Conservation (phyloP, 306 rosid genomes). For the Morella rubra region DNA sequence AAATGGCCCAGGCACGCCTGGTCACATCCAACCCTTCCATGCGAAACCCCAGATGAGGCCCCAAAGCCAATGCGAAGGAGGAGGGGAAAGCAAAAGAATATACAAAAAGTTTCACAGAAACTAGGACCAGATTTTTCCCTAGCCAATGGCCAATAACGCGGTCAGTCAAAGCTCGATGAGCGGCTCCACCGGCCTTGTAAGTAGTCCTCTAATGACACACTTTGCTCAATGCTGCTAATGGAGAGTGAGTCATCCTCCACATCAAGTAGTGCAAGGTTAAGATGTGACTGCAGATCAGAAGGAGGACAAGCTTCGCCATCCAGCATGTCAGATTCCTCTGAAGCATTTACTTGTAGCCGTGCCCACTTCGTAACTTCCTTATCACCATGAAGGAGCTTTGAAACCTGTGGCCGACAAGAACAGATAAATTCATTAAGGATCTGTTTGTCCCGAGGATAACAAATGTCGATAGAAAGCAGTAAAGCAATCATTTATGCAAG, state of each 20-base stretch:
- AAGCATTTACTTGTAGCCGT: constrained; percentile 54
- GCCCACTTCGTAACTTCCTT: constrained; percentile 74
- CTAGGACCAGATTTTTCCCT: constrained; percentile 15
- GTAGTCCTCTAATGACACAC: constrained; percentile 77
- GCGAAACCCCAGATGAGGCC: constrained; percentile 18
- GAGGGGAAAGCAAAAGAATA: constrained; percentile 33
- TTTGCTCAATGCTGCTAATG: constrained; percentile 74
- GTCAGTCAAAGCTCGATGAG: constrained; percentile 89
- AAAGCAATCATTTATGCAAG: constrained; percentile 7
- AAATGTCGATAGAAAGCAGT: constrained; percentile 3
- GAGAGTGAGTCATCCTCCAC: constrained; percentile 96
- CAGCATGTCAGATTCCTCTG: constrained; percentile 43
- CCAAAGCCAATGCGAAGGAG: constrained; percentile 19
- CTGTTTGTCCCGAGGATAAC: constrained; percentile 7
- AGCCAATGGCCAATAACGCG: constrained; percentile 25
- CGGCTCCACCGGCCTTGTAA: constrained; percentile 91
- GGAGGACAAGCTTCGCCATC: constrained; percentile 64
- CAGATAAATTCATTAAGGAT: not conserved
- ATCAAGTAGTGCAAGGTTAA: constrained; percentile 85
- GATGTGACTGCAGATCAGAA: constrained; percentile 75
- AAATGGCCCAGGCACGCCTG: no score
- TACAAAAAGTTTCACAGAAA: constrained; percentile 46
- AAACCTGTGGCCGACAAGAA: constrained; percentile 52
- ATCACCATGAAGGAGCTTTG: constrained; percentile 83
- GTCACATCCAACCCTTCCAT: constrained; percentile 81